Conservation (phyloP, 116 monocot species). For the Cymodocea nodosa region DNA sequence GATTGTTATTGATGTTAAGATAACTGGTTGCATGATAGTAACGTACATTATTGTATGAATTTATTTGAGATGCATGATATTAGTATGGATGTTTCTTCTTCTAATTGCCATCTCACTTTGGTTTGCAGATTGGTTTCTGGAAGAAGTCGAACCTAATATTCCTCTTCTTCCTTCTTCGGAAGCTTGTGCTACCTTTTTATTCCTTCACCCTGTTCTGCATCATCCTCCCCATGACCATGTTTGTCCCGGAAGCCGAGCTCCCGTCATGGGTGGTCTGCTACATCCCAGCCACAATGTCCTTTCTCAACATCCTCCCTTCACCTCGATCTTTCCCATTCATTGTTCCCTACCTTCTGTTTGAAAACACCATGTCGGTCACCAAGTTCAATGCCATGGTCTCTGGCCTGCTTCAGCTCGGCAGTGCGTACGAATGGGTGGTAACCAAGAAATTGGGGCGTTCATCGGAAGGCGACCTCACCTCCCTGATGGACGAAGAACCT, state of each 20-base stretch:
- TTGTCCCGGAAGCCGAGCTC: conserved; percentile 87
- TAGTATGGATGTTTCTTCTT: neutral
- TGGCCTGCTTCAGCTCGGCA: conserved; percentile 74
- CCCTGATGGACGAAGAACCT: conserved; percentile 34
- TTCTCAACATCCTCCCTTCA: conserved; percentile 88
- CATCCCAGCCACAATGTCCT: conserved; percentile 80
- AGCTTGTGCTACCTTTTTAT: conserved; percentile 86
- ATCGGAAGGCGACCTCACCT: conserved; percentile 68
- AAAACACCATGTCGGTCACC: conserved; percentile 98
- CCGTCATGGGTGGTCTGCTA: conserved; percentile 95
- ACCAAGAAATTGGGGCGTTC: conserved; percentile 91
- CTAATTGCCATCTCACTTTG: neutral
- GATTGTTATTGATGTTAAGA: too few relatives aligned
- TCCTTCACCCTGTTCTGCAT: conserved; percentile 95
- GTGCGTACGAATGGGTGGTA: conserved; percentile 89
- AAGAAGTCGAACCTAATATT: conserved; percentile 83
- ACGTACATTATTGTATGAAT: too few relatives aligned
- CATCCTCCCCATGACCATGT: conserved; percentile 96
- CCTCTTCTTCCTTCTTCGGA: conserved; percentile 88
- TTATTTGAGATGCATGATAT: too few relatives aligned
- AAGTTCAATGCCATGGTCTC: conserved; percentile 98
- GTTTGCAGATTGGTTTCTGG: conserved; percentile 74
- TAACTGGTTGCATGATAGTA: too few relatives aligned
- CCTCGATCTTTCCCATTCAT: conserved; percentile 86
- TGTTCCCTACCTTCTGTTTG: conserved; percentile 88